A percentile compares a stretch with the other conserved stretches of the same genome.
Conservation (phyloP, 306 rosid species). For the Cucumis hystrix region DNA sequence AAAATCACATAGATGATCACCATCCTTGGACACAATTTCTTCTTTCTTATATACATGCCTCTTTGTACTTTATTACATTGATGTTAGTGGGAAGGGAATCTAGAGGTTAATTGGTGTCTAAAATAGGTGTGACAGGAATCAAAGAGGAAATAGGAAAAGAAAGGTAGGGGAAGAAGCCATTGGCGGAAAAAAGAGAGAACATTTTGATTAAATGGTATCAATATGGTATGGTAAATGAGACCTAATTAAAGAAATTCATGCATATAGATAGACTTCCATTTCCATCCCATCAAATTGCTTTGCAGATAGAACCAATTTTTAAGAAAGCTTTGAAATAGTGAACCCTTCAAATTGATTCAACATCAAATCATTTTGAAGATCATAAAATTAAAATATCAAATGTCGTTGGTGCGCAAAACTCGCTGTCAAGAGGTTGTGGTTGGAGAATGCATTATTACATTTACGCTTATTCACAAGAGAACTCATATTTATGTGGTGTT, state of each 20-base stretch:
- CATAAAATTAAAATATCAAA: background rate
- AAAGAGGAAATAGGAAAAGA: background rate
- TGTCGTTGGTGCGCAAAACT: background rate
- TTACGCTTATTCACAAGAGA: too few relatives aligned
- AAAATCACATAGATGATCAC: background rate
- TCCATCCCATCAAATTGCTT: background rate
- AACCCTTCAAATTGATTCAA: background rate
- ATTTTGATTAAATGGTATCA: background rate
- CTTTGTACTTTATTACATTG: background rate
- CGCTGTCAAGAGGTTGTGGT: too few relatives aligned
- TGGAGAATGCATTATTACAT: too few relatives aligned
- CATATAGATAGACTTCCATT: background rate
- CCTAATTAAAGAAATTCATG: background rate
- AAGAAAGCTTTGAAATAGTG: background rate
- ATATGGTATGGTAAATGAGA: background rate
- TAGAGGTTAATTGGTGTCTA: background rate
- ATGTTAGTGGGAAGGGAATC: background rate
- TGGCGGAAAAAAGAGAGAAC: background rate
- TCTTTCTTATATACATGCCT: background rate
- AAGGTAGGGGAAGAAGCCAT: background rate
- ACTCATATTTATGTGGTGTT: too few relatives aligned
- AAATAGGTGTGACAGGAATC: background rate
- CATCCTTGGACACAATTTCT: background rate
- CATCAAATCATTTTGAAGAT: background rate
- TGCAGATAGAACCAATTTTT: background rate